Evolutionary conservation across 257 asterid species (phyloP).

Genomic region (Ilex aquifolium): DNA sequence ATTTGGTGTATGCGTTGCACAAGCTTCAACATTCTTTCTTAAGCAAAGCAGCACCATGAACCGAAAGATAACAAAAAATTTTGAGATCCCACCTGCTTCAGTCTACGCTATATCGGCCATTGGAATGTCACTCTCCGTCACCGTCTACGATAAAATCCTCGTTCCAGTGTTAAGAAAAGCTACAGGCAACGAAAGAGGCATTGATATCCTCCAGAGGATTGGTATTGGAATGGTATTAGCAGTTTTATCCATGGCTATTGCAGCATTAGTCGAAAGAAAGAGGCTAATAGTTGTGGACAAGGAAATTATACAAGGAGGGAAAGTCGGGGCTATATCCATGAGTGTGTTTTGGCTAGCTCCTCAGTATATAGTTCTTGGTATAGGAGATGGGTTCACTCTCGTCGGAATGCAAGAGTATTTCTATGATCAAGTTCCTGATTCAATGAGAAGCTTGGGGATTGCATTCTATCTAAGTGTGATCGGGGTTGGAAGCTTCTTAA

Average conservation of each 20-base stretch:
- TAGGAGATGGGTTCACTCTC: constrained; percentile 18
- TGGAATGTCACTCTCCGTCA: not conserved
- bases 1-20: not conserved
- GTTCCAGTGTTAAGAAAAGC: not conserved
- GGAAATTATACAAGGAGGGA: not conserved
- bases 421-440: constrained; percentile 25
- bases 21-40: not conserved
- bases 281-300: constrained; percentile 9
- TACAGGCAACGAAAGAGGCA: constrained; percentile 1
- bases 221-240: constrained; percentile 20
- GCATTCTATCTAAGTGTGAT: constrained; percentile 15
- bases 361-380: constrained; percentile 12
- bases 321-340: constrained; percentile 11
- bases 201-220: constrained; percentile 10
- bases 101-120: not conserved
- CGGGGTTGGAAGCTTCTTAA: constrained; percentile 17
- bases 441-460: constrained; percentile 24
- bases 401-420: constrained; percentile 28
- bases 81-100: constrained; percentile 1
- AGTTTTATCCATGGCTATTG: constrained; percentile 2
- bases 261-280: constrained; percentile 20
- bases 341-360: constrained; percentile 23
- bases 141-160: not conserved
- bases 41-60: constrained; percentile 1
- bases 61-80: not conserved